These are phyloP conservation scores for Corylus heterophylla DNA, from an alignment of 306 rosid species.

Conservation along the genomic window DNA sequence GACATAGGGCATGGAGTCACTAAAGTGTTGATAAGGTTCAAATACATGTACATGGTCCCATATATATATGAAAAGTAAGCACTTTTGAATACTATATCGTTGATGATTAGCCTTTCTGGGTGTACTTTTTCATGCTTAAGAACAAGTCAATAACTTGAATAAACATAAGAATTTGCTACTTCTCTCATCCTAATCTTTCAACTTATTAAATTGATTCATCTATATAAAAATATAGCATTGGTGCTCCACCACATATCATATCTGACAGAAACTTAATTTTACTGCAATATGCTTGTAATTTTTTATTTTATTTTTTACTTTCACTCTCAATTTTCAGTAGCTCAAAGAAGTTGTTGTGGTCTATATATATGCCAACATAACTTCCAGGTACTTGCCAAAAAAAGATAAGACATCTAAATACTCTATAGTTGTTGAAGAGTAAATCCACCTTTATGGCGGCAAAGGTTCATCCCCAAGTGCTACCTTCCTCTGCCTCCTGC, in stretches of 20 bases:
- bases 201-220: neutral
- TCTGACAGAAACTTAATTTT: too few species aligned
- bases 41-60: neutral
- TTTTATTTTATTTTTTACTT: too few species aligned
- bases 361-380: slow-evolving; percentile 32
- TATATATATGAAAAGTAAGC: neutral
- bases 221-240: neutral
- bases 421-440: slow-evolving; percentile 4
- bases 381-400: slow-evolving; percentile 14
- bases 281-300: too few species aligned
- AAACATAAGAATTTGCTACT: neutral
- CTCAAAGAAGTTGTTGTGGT: neutral
- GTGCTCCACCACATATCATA: neutral
- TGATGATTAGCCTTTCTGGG: neutral
- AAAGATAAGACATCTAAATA: slow-evolving; percentile 24
- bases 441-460: slow-evolving; percentile 31
- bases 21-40: slow-evolving; percentile 26
- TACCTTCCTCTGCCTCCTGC: slow-evolving; percentile 30
- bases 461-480: slow-evolving; percentile 50
- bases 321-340: neutral
- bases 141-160: neutral
- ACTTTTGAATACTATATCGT: neutral
- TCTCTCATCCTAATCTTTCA: neutral
- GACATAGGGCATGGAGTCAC: slow-evolving; percentile 12
- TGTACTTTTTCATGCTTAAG: neutral